phyloP scores from a whole-genome alignment of 176 grass and related monocot genomes.

The Aegilops tauschii region DNA sequence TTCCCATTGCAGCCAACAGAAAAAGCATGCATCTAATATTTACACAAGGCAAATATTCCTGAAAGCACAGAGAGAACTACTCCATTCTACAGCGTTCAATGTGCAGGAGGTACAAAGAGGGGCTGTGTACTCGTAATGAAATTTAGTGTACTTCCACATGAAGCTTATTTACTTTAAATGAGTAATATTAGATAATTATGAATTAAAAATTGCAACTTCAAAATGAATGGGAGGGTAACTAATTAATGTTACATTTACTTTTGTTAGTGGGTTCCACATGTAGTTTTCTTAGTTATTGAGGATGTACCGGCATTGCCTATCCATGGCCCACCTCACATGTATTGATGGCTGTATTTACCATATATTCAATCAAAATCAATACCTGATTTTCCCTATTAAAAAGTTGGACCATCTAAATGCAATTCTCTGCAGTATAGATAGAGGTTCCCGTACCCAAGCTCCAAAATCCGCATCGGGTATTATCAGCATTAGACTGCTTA shows the following conservation, averaged over 20 bases:
- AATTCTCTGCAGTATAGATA: background rate
- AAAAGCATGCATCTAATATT: too few relatives aligned
- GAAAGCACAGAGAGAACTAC: too few relatives aligned
- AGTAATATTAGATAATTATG: too few relatives aligned
- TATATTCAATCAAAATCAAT: background rate
- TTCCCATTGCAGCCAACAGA: too few relatives aligned
- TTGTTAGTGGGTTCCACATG: background rate
- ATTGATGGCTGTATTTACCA: background rate
- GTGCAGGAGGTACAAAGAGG: too few relatives aligned
- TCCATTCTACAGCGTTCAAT: too few relatives aligned
- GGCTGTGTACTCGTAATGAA: too few relatives aligned
- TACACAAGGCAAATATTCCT: too few relatives aligned
- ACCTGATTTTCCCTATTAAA: background rate
- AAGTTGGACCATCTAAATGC: background rate
- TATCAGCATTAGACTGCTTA: constrained; percentile 7
- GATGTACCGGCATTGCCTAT: background rate
- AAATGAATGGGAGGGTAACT: background rate
- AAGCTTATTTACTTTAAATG: too few relatives aligned
- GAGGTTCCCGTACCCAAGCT: background rate
- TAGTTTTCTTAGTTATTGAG: background rate
- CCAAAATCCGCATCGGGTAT: background rate
- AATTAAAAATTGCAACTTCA: too few relatives aligned
- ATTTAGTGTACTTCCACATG: too few relatives aligned
- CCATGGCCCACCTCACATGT: background rate
- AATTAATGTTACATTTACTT: background rate